phyloP scores from a whole-genome alignment of 2,329 filamentous ascomycete genomes.

The Monilinia laxa region DNA sequence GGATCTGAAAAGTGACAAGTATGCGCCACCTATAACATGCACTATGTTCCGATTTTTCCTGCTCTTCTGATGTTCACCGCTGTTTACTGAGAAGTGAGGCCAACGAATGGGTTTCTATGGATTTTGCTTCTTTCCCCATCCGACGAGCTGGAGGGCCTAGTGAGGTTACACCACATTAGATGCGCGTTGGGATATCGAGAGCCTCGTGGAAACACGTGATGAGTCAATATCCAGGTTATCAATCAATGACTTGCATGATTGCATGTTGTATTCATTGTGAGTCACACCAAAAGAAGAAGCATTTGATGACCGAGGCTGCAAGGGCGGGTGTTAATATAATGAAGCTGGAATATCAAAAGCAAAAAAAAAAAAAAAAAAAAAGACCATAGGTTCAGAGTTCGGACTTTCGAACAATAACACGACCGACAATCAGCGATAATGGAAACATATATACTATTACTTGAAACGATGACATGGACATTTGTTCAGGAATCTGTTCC shows the following conservation, averaged over 20 bases:
- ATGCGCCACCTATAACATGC: slow-evolving; percentile 25
- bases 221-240: slow-evolving; percentile 10
- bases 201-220: slow-evolving; percentile 13
- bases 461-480: background rate
- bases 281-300: background rate
- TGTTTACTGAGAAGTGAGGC: slow-evolving; percentile 28
- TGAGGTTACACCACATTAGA: slow-evolving; percentile 27
- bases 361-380: background rate
- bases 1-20: slow-evolving; percentile 29
- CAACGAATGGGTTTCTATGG: slow-evolving; percentile 9
- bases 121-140: slow-evolving; percentile 15
- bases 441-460: background rate
- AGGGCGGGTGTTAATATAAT: background rate
- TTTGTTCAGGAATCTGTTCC: background rate
- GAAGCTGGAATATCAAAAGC: background rate
- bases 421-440: background rate
- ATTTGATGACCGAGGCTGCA: background rate
- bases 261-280: slow-evolving; percentile 12
- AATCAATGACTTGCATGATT: slow-evolving; percentile 19
- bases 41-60: slow-evolving; percentile 1
- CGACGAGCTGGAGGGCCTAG: slow-evolving; percentile 25
- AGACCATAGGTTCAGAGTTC: background rate
- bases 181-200: slow-evolving; percentile 8
- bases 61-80: slow-evolving; percentile 31
- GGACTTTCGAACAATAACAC: background rate